Base-by-base conservation (phyloP, 2,329 filamentous ascomycete species). In the Botrytis tulipae region DNA sequence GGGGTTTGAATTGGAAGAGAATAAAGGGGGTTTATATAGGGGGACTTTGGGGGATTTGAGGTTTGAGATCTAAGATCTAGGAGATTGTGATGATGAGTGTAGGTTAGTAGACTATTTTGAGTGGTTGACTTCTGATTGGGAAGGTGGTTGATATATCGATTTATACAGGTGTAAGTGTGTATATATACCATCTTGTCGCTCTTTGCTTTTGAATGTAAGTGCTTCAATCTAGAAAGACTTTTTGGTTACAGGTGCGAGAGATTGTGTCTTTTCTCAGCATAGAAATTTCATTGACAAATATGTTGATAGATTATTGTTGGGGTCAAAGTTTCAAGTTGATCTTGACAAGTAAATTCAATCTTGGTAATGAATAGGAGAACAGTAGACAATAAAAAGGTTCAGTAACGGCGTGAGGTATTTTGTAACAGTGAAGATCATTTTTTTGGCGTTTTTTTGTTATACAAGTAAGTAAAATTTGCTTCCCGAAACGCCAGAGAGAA, bases 231-330 rank as follows among this genome's bases (percentile, higher is more conserved):
- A 2, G 18, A 22, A 9, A 48, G 1, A 10, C 20, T 22, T 22
- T 10, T 22, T 4, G 8, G 1, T 0, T 6, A 4, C 3, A 10
- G 46, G 46, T 14, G 10, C 0, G 10, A 12, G 22, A 25, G 10
- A 25, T 1, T 51, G 22, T 51, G 22, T 1, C 6, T 51, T 14
- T 14, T 12, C 22, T n/a, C 1, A 14, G 22, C 25, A 14, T 3
- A 51, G 22, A 51, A 20, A 48, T 48, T 25, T 48, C 2, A 7
- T 12, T 48, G 22, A 48, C 0, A 48, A 20, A 48, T 25, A n/a
- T n/a, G 6, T 42, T 4, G 46, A 48, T 54, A 7, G 25, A n/a
- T 54, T 3, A 16, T 35, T 22, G 32, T 60, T 60, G 32, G 16
- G 32, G 22, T 14, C 1, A 37, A 54, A 32, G 16, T 32, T 1